Base-by-base conservation (phyloP, 2,329 filamentous ascomycete species). In the Verticillium nonalfalfae region DNA sequence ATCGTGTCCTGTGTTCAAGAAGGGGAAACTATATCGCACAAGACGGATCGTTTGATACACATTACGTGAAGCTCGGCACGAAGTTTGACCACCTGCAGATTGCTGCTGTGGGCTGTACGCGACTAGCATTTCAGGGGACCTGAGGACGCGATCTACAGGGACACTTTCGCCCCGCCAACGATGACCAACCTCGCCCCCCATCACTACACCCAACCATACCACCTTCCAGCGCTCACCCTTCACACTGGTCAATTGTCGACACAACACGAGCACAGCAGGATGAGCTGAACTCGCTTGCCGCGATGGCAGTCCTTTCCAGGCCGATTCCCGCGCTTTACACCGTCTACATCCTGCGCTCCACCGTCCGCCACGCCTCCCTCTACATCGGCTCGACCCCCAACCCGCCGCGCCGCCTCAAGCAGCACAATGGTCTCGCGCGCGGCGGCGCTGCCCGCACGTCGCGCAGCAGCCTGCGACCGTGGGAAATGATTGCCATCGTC, bases 351-450 rank as follows among this genome's bases (percentile, higher is more conserved):
- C 84, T 98, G 39, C 89, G 93, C 21, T 97, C 94, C 0, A 93
- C 88, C 0, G 82, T 93, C 10, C 83, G 85, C 56, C 87, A 86
- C 70, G 81, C 84, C 34, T 86, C 84, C 2, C 81, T 94, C 34
- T 99, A 99, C 74, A 89, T 98, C 60, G 95, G 95, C 59, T 96
- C 91, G 54, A 98, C 95, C 1, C 93, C 93, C 0, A 87, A 97
- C 70, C 94, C 95, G 52, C 86, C 87, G 1, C 85, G 94, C 62
- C 90, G 95, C 14, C 81, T 98, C 31, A 87, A 86, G 64, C 95
- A 98, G 73, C 95, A 99, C 76, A 99, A 99, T 82, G 95, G 95
- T 59, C 78, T 87, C 58, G 82, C 82, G 36, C 90, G 86, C 70
- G 95, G 95, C 59, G 95, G 95, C 39, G 95, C 95, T 35, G 85